A percentile compares a stretch with the other conserved stretches of the same genome.
Conservation (phyloP, 495 filamentous ascomycete species). For the Thermothielavioides terrestris region DNA sequence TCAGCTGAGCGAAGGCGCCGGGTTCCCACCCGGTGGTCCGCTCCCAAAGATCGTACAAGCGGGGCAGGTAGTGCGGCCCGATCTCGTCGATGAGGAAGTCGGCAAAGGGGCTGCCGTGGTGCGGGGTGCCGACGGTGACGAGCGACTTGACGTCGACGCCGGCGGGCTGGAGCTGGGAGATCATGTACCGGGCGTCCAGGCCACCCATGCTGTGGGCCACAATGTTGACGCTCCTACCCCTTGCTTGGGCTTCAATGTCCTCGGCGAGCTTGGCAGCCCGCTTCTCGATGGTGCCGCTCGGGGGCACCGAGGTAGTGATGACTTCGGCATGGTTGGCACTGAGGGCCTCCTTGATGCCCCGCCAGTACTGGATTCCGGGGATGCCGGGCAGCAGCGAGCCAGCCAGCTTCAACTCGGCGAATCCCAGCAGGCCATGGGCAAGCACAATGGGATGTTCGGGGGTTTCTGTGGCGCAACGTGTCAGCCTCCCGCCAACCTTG, state of each 20-base stretch:
- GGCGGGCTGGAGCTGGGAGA: constrained; percentile 62
- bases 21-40: constrained; percentile 58
- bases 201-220: constrained; percentile 73
- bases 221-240: constrained; percentile 74
- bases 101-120: constrained; percentile 76
- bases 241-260: constrained; percentile 56
- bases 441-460: constrained; percentile 70
- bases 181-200: constrained; percentile 88
- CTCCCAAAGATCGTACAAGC: constrained; percentile 61
- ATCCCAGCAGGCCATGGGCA: constrained; percentile 86
- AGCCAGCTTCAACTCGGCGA: constrained; percentile 70
- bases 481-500: no score
- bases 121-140: constrained; percentile 83
- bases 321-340: constrained; percentile 64
- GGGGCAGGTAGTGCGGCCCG: constrained; percentile 51
- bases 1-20: constrained; percentile 79
- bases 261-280: constrained; percentile 58
- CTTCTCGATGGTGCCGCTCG: constrained; percentile 69
- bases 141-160: constrained; percentile 63
- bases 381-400: constrained; percentile 65
- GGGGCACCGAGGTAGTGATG: constrained; percentile 71
- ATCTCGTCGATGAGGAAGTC: constrained; percentile 73
- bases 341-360: constrained; percentile 76
- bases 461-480: constrained; percentile 32
- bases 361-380: constrained; percentile 81